Evolutionary conservation across 2,329 filamentous ascomycete genomes (phyloP), one percentile per base, ranked within the genome.

Genomic region (Alternaria panax): DNA sequence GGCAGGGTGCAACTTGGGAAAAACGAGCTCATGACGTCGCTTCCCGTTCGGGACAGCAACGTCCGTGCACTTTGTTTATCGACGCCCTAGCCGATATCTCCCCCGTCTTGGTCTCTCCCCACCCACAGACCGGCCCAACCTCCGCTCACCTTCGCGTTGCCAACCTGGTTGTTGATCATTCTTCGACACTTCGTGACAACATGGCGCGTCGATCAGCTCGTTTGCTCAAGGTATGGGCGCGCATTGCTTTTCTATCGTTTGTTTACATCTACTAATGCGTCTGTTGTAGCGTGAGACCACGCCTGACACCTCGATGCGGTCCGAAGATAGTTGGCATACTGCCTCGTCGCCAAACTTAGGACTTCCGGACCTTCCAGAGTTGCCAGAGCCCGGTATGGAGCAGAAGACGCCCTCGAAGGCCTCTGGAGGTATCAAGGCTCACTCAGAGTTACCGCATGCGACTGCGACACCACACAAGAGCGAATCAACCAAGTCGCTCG

Each of bases 391-490:
- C 36, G 20, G 45, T 65, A 64, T 63, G 51, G 38, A 38, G 45
- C 45, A 34, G 48, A 69, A 67, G 62, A 73, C 68, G 20, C 70
- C 69, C 20, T 59, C 68, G 41, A 75, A 74, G 60, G 55, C 64
- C 38, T 55, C 38, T 8, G 62, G 54, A 32, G 62, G 57, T 38
- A 51, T 52, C 42, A 54, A 67, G 53, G 59, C 68, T 12, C 54
- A 60, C 73, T 68, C 71, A 22, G 68, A 69, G 61, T 65, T 72
- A 20, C 64, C 72, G 12, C 66, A 71, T 47, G 51, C 46, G 18
- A 55, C 46, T n/a, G 62, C 70, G 25, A 67, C 73, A 11, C 70
- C 92, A 4, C 83, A 83, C 41, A 71, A 68, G 59, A 71, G 52
- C 54, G 68, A 67, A 41, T 68, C 69, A 16, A 68, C 71, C 25